A percentile compares a stretch with the other conserved stretches of the same genome.
Evolutionary conservation across 2,329 filamentous ascomycete genomes (phyloP).

Genomic region (Onygena corvina): DNA sequence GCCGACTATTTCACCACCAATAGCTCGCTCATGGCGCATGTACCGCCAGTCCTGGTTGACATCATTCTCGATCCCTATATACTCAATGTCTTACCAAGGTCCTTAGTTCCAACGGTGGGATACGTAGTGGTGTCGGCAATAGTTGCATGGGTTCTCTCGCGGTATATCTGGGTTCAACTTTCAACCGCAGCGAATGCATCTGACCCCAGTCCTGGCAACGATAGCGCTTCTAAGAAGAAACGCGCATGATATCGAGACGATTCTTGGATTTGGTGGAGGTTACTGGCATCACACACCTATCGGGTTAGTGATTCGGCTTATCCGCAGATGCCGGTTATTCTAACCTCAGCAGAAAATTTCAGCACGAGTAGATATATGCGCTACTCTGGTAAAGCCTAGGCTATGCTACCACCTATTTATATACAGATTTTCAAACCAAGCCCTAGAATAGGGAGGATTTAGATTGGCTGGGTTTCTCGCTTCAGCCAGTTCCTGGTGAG

Average conservation of each 20-base stretch:
- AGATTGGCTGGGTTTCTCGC: constrained; percentile 60
- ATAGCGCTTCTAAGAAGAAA: too few relatives aligned
- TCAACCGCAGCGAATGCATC: background rate
- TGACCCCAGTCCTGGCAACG: background rate
- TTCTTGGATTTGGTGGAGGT: too few relatives aligned
- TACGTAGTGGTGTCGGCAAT: constrained; percentile 55
- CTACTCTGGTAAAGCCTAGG: background rate
- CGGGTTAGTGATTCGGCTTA: too few relatives aligned
- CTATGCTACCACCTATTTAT: background rate
- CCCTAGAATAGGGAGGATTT: background rate
- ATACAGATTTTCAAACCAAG: background rate
- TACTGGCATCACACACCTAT: too few relatives aligned
- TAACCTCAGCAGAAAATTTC: too few relatives aligned
- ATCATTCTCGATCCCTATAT: constrained; percentile 76
- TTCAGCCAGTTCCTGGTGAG: constrained; percentile 68
- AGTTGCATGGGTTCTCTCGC: constrained; percentile 32
- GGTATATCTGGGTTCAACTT: background rate
- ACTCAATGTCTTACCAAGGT: constrained; percentile 65
- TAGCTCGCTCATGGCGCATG: constrained; percentile 58
- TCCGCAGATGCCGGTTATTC: too few relatives aligned
- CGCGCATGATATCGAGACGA: too few relatives aligned
- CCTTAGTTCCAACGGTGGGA: constrained; percentile 57
- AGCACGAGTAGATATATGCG: too few relatives aligned
- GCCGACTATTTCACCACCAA: constrained; percentile 79
- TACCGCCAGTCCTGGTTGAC: constrained; percentile 65